Evolutionary conservation across 371 early-diverging fungal species (phyloP), one percentile per base, ranked within the genome.

Genomic region (Encephalitozoon cuniculi): DNA sequence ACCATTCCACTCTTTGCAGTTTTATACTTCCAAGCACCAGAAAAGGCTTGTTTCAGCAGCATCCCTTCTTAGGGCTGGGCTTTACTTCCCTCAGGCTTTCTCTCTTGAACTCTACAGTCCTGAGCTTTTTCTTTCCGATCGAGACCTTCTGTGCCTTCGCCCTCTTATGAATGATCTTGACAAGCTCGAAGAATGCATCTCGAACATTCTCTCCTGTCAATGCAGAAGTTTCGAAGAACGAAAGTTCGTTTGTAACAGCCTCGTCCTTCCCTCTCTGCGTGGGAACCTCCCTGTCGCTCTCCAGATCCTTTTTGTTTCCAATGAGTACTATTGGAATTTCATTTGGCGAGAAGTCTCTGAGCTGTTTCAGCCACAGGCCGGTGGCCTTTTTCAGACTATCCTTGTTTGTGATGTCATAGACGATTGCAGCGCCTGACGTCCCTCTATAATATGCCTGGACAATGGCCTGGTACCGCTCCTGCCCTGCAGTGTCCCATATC

Each of bases 251-350:
- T 32, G 82, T 78, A 75, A 88, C 87, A 18, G 97, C 95, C 87
- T 92, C 93, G 74, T 91, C 90, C 86, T 92, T 92, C 28, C 94
- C 97, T 80, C 94, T 93, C 26, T 94, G 94, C 2, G 93, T 93
- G 0, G 93, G 90, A 9, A 98, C 96, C 25, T 94, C 93, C 63
- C 96, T 88, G 77, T 95, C 82, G 78, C 93, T 92, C 79, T 92
- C 87, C 87, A 96, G 86, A 90, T 99, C 99, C 77, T 90, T 91
- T 90, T 99, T 99, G 88, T 99, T 99, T 74, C 97, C 99, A 32
- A 99, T 93, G 65, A 99, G 87, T 92, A 95, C 93, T 75, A 96
- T 92, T 39, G 93, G 93, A 86, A 97, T 96, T 87, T 94, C 93
- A 78, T 88, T 88, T 82, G 94, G 94, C 46, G 96, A 95, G 81